These are phyloP conservation scores for Raffaelea albimanens DNA, from an alignment of 2,329 filamentous ascomycete genomes.

Conservation along the genomic window DNA sequence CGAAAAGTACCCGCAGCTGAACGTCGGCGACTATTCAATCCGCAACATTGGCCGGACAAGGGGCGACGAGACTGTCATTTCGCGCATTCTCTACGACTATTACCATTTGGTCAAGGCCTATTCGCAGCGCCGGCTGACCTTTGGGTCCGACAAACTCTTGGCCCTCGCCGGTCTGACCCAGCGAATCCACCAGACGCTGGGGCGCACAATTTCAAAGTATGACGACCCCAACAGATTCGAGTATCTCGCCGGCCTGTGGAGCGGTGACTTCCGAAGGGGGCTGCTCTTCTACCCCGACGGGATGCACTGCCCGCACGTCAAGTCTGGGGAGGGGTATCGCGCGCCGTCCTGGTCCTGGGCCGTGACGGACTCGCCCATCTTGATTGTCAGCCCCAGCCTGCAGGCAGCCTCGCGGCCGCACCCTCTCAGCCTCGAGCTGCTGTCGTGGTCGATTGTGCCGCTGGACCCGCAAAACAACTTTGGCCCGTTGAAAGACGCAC, in stretches of 20 bases:
- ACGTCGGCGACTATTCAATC: no score
- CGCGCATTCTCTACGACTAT: conserved; percentile 1
- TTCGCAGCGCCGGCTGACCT: background rate
- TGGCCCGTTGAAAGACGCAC: background rate
- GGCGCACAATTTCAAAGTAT: no score
- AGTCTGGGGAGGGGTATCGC: conserved; percentile 1
- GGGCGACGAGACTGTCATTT: no score
- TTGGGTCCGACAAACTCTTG: conserved; percentile 4
- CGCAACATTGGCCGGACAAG: no score
- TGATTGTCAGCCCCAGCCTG: background rate
- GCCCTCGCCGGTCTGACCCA: conserved; percentile 2
- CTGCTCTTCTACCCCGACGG: conserved; percentile 1
- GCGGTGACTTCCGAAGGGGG: background rate
- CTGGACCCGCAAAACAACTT: conserved; percentile 2
- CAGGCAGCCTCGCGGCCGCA: background rate
- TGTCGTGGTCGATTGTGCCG: background rate
- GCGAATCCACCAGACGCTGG: background rate
- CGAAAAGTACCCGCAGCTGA: no score
- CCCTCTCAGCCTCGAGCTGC: background rate
- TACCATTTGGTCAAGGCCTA: conserved; percentile 1
- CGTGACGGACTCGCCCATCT: conserved; percentile 1
- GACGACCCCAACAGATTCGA: no score
- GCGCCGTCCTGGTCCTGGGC: conserved; percentile 9
- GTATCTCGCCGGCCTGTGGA: conserved; percentile 6
- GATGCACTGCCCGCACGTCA: conserved; percentile 1